These are phyloP conservation scores for Aspergillus sp. DNA, from an alignment of 2,329 filamentous ascomycete genomes.

Conservation along the genomic window DNA sequence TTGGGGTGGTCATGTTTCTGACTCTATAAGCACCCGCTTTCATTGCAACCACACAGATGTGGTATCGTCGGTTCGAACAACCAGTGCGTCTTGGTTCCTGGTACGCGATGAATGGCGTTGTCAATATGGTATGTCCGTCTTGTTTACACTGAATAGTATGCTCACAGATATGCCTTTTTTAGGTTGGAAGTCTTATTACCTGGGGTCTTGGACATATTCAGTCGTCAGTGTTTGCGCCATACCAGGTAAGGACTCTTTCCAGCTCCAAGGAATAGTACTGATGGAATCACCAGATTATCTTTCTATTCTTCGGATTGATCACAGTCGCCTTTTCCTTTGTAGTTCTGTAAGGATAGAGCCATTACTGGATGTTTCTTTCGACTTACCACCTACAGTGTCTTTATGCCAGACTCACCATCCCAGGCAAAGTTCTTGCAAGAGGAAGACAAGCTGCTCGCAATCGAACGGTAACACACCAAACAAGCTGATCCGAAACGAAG, in stretches of 20 bases:
- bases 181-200: constrained; percentile 54
- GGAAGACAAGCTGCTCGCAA: constrained; percentile 57
- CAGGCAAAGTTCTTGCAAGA: constrained; percentile 57
- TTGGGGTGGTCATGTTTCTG: not conserved
- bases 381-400: constrained; percentile 27
- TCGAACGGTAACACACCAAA: constrained; percentile 47
- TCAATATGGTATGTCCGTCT: constrained; percentile 44
- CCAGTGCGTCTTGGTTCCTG: constrained; percentile 52
- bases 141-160: not conserved
- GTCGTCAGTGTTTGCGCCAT: constrained; percentile 45
- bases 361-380: too few relatives aligned
- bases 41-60: constrained; percentile 55
- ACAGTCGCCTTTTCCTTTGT: constrained; percentile 53
- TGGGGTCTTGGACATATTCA: constrained; percentile 53
- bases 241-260: constrained; percentile 43
- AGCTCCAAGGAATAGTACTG: not conserved
- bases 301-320: constrained; percentile 43
- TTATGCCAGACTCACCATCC: constrained; percentile 65
- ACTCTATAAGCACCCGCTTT: constrained; percentile 47
- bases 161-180: not conserved
- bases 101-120: constrained; percentile 58
- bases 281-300: constrained; percentile 26
- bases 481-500: not conserved
- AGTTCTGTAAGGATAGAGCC: constrained; percentile 42
- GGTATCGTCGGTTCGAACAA: constrained; percentile 55